phyloP scores from a whole-genome alignment of 192 early-diverging fungal genomes.

The Entrophospora sp. region DNA sequence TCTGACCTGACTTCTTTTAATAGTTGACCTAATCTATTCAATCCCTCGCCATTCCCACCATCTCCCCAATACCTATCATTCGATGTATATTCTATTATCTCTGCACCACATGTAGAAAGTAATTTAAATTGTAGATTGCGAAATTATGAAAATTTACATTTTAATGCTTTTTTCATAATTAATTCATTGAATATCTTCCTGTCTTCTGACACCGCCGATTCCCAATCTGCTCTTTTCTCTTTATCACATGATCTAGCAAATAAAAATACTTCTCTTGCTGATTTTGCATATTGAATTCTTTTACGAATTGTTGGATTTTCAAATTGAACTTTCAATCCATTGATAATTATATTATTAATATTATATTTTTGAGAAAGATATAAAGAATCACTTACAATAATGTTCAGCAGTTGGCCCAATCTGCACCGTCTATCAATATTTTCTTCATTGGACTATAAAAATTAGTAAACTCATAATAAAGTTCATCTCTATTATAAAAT shows the following conservation, averaged over 20 bases:
- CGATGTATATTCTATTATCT: slow-evolving; percentile 24
- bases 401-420: slow-evolving; percentile 37
- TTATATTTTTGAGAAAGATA: neutral
- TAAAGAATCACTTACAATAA: slow-evolving; percentile 23
- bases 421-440: slow-evolving; percentile 16
- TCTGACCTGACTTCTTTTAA: slow-evolving; percentile 21
- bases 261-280: slow-evolving; percentile 31
- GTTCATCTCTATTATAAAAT: slow-evolving; percentile 30
- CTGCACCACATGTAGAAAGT: slow-evolving; percentile 21
- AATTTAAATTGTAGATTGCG: slow-evolving; percentile 23
- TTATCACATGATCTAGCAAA: slow-evolving; percentile 30
- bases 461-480: slow-evolving; percentile 35
- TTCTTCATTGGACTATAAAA: slow-evolving; percentile 28
- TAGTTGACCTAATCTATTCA: slow-evolving; percentile 28
- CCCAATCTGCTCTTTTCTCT: slow-evolving; percentile 35
- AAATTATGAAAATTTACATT: slow-evolving; percentile 36
- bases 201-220: slow-evolving; percentile 9
- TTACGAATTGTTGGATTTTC: neutral
- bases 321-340: neutral
- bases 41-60: slow-evolving; percentile 26
- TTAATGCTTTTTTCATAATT: slow-evolving; percentile 28
- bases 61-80: slow-evolving; percentile 38
- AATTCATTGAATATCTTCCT: slow-evolving; percentile 24
- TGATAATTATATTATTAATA: neutral
- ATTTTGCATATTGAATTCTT: slow-evolving; percentile 13